Conservation (phyloP, 140 eudicot species). For the Ambrosia hybrid region DNA sequence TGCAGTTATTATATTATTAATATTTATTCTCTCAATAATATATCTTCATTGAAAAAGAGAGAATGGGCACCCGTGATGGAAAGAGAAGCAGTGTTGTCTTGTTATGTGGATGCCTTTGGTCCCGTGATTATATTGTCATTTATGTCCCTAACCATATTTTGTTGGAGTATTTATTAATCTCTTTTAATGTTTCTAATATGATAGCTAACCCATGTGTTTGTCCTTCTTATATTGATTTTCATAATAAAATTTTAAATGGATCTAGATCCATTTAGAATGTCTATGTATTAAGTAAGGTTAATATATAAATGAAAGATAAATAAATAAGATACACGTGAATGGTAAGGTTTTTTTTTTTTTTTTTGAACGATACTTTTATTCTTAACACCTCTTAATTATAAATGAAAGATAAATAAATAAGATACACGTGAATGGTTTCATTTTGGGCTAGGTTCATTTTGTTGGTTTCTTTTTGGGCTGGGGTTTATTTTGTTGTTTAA, state of each 20-base stretch:
- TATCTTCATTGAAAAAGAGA: neutral
- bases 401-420: too few relatives aligned
- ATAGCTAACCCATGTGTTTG: conserved; percentile 14
- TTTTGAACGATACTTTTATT: too few relatives aligned
- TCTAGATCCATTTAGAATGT: conserved; percentile 18
- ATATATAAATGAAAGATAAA: neutral
- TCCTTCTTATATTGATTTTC: conserved; percentile 1
- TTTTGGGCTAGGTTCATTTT: too few relatives aligned
- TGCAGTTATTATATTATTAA: neutral
- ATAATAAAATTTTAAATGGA: conserved; percentile 6
- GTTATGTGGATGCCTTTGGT: conserved; percentile 30
- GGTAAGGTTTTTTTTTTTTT: too few relatives aligned
- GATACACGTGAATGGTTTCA: too few relatives aligned
- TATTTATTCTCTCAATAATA: neutral
- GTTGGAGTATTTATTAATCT: conserved; percentile 14
- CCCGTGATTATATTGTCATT: conserved; percentile 39
- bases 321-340: neutral
- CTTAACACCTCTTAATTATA: too few relatives aligned
- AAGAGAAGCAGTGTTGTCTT: conserved; percentile 21
- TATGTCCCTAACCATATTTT: conserved; percentile 19
- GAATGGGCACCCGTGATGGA: conserved; percentile 35
- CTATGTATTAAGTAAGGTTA: neutral
- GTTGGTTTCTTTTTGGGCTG: too few relatives aligned
- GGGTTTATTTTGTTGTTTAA: too few relatives aligned
- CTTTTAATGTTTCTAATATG: conserved; percentile 19